Evolutionary conservation across 306 rosid species (phyloP), one percentile per base, ranked within the genome.

Genomic region (Lathyrus oleraceus): DNA sequence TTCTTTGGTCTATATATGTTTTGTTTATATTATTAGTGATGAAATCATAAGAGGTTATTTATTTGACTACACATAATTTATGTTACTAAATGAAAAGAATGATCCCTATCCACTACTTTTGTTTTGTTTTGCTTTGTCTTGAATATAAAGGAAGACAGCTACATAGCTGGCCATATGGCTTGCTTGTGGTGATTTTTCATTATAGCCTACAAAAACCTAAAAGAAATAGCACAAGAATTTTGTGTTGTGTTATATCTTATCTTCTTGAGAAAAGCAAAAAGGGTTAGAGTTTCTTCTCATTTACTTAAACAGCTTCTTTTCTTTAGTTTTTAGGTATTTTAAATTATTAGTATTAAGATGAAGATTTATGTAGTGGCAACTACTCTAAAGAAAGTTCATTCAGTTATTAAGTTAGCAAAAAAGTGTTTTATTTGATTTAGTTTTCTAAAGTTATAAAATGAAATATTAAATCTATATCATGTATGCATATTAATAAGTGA

Each of bases 101-200:
- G 42, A 47, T 64, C 65, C 74, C 39, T 19, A 51, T 47, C 67
- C 69, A 64, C 70, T 44, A 20, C 69, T 74, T 74, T 74, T 27
- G 0, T 35, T 45, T 69, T 23, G 61, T 61, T 68, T 73, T 79
- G 73, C 80, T 80, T 71, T 76, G 49, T 23, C 77, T 75, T 80
- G 5, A 75, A 65, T 40, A 6, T 23, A 59, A 81, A 76, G 84
- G n/a, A 81, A 76, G 30, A 70, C 78, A 58, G 38, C 78, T 5
- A 3, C 67, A 76, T 75, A 80, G 81, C 81, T 75, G 84, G 77
- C 74, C 77, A 75, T 70, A 17, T 57, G 73, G 15, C 36, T 69
- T 74, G 63, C 25, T 69, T 62, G 19, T 70, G 67, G 14, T 61
- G 75, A 16, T 20, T 5, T 35, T 49, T 32, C 0, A 35, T 71